Percentiles rank a stretch among this genome's conserved stretches.
Evolutionary conservation across 208 protist species (phyloP).

Genomic region (Novymonas esmeraldas): DNA sequence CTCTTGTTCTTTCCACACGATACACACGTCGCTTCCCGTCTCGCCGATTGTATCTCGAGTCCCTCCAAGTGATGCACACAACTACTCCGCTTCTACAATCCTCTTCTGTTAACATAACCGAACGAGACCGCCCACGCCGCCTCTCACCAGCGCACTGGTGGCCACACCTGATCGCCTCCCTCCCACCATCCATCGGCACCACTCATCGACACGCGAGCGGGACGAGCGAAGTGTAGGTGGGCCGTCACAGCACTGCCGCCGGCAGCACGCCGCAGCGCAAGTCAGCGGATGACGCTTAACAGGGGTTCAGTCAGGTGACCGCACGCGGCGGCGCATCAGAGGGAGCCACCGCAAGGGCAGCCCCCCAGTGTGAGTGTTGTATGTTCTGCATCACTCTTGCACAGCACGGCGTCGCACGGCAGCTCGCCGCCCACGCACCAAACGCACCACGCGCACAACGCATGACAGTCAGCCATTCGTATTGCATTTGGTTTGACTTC

Average conservation of each 20-base stretch:
- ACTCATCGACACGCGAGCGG: constrained; percentile 29
- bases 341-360: constrained; percentile 20
- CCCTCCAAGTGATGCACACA: too few species aligned
- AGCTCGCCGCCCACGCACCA: background rate
- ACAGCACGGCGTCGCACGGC: background rate
- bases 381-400: constrained; percentile 40
- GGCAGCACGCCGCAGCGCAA: too few species aligned
- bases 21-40: too few species aligned
- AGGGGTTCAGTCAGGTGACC: constrained; percentile 27
- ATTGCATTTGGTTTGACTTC: constrained; percentile 21
- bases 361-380: constrained; percentile 32
- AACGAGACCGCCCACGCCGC: too few species aligned
- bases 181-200: constrained; percentile 40
- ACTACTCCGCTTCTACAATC: too few species aligned
- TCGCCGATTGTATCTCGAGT: too few species aligned
- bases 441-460: background rate
- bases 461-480: constrained; percentile 3
- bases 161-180: too few species aligned
- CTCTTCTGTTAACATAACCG: too few species aligned
- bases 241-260: too few species aligned
- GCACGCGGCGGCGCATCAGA: constrained; percentile 24
- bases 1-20: too few species aligned
- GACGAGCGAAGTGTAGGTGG: constrained; percentile 56
- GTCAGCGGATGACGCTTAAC: constrained; percentile 54
- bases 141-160: too few species aligned